These are phyloP conservation scores for Sergeia podlipaevii DNA, from an alignment of 208 protist genomes.

Conservation along the genomic window DNA sequence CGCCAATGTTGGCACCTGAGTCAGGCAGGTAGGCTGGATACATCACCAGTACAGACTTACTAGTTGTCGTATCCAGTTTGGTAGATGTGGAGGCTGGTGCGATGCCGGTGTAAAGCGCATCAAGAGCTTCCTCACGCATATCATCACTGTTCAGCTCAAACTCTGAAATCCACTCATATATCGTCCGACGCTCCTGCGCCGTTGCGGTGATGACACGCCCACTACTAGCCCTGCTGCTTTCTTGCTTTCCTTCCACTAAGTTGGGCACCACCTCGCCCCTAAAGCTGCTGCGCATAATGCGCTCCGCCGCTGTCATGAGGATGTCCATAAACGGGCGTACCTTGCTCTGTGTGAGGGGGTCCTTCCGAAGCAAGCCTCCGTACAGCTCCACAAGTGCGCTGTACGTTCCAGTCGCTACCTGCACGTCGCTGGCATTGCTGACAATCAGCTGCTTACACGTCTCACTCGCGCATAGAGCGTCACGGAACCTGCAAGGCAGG, in stretches of 20 bases:
- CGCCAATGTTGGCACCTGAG: too few species aligned
- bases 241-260: too few species aligned
- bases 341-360: background rate
- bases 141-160: constrained; percentile 15
- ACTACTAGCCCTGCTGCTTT: too few species aligned
- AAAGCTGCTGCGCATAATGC: constrained; percentile 2
- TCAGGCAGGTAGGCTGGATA: too few species aligned
- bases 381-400: constrained; percentile 10
- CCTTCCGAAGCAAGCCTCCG: background rate
- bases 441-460: constrained; percentile 24
- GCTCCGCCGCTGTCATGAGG: background rate
- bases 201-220: too few species aligned
- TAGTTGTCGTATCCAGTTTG: too few species aligned
- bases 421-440: constrained; percentile 29
- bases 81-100: background rate
- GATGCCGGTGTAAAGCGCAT: constrained; percentile 8
- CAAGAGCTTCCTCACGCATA: constrained; percentile 8
- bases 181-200: constrained; percentile 18
- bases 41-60: too few species aligned
- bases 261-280: too few species aligned
- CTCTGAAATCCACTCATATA: constrained; percentile 39
- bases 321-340: background rate
- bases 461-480: constrained; percentile 36
- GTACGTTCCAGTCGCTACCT: constrained; percentile 28
- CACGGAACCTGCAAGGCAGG: constrained; percentile 21